Base-by-base conservation (phyloP, 352 stramenopile genomes). In the Phytopythium litorale region DNA sequence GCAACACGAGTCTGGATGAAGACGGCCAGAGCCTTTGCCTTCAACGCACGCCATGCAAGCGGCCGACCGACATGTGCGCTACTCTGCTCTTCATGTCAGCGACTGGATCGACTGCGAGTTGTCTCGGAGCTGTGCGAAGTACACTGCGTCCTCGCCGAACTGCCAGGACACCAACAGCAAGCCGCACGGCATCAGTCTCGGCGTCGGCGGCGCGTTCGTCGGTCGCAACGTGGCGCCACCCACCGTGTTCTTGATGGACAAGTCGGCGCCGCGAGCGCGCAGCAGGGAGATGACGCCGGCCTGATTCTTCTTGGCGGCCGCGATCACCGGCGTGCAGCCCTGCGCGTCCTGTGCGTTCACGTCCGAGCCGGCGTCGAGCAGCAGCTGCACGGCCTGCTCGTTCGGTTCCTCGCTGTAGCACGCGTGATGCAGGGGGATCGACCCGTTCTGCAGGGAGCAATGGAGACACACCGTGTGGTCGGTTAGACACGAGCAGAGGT, bases 221-320 rank as follows among this genome's bases (percentile, higher is more conserved):
- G 33, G 42, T 7, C 21, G 33, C 33, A 38, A 8, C 33, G 33
- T 13, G 13, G 57, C 4, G 28, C 12, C 13, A 62, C 59, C 13
- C 53, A 79, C 75, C 50, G 65, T 63, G 40, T 89, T 88, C 66
- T 80, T 78, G 43, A 77, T 59, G 32, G 73, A 70, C 5, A 63
- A 54, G 59, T 90, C 78, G 13, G 83, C 79, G 19, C 81, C 83
- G 6, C 78, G 70, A 9, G 77, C 65, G 30, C 77, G 72, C 42
- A 92, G 58, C 56, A 75, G 78, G 30, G 81, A 63, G 49, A 90
- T 83, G 8, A 73, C 72, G 50, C 84, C 78, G 6, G 72, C 77
- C 68, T 92, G 83, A 56, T 84, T 86, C 63, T 87, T 90, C 64
- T 89, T 91, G 57, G 81, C 77, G 8, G 84, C 81, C 46, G 91